Evolutionary conservation across 164 flowering plant genomes (phyloP).

Genomic region (Berberis thunbergii): DNA sequence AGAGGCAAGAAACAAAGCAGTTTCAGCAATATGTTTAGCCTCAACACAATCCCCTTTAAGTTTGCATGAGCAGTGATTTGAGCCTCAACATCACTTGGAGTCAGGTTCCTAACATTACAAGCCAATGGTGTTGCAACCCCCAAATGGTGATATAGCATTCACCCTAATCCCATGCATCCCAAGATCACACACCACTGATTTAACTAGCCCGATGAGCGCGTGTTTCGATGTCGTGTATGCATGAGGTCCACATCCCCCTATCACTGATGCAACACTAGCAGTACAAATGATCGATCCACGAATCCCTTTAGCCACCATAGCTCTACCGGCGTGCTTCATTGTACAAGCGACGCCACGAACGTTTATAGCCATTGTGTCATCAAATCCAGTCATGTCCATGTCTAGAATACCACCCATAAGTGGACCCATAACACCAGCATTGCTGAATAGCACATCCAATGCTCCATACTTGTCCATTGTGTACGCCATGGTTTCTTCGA

Average conservation of each 20-base stretch:
- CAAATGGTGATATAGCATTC: constrained; percentile 15
- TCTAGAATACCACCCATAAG: constrained; percentile 35
- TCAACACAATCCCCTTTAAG: constrained; percentile 54
- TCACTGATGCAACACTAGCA: constrained; percentile 40
- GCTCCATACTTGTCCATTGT: constrained; percentile 35
- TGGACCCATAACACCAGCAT: constrained; percentile 51
- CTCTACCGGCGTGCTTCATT: constrained; percentile 62
- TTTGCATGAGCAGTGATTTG: not conserved
- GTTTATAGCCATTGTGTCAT: constrained; percentile 45
- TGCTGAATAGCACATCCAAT: constrained; percentile 58
- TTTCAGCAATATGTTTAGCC: constrained; percentile 53
- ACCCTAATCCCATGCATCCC: constrained; percentile 18
- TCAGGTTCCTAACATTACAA: not conserved
- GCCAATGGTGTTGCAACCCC: constrained; percentile 16
- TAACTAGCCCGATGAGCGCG: constrained; percentile 13
- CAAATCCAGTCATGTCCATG: constrained; percentile 36
- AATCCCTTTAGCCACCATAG: constrained; percentile 47
- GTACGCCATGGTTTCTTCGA: constrained; percentile 33
- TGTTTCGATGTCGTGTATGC: constrained; percentile 14
- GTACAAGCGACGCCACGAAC: constrained; percentile 58
- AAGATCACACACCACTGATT: constrained; percentile 10
- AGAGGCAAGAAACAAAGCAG: constrained; percentile 66
- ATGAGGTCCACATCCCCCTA: constrained; percentile 36
- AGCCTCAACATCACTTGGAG: constrained; percentile 6
- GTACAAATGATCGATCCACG: constrained; percentile 73